Evolutionary conservation across 2,329 filamentous ascomycete species (phyloP).

Genomic region (Aspergillus sp.): DNA sequence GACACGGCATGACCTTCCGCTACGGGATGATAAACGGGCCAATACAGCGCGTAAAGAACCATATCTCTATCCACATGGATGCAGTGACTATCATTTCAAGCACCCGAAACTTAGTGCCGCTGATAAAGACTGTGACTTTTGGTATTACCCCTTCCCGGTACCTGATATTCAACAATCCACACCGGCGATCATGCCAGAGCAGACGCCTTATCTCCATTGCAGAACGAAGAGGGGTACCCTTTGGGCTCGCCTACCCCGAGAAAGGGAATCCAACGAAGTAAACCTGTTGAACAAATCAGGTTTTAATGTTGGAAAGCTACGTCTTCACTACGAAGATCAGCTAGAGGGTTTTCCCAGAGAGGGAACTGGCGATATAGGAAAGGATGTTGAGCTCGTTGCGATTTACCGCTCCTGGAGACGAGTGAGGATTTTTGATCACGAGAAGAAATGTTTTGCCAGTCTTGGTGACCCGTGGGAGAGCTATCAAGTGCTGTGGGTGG

Average conservation of each 20-base stretch:
- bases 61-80: background rate
- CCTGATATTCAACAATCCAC: background rate
- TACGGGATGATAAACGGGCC: background rate
- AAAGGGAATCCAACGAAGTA: background rate
- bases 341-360: background rate
- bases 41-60: rapidly evolving
- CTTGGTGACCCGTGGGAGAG: background rate
- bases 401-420: background rate
- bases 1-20: background rate
- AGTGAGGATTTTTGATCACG: background rate
- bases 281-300: background rate
- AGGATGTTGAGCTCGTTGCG: background rate
- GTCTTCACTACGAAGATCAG: background rate
- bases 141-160: background rate
- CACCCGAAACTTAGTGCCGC: background rate
- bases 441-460: background rate
- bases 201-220: background rate
- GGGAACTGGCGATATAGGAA: background rate
- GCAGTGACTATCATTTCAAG: background rate
- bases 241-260: background rate
- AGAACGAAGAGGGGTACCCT: background rate
- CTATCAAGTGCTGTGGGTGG: background rate
- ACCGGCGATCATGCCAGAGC: background rate
- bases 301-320: background rate
- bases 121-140: background rate